phyloP scores from a whole-genome alignment of 108 stramenopile genomes.

The Mediolabrus comicus region DNA sequence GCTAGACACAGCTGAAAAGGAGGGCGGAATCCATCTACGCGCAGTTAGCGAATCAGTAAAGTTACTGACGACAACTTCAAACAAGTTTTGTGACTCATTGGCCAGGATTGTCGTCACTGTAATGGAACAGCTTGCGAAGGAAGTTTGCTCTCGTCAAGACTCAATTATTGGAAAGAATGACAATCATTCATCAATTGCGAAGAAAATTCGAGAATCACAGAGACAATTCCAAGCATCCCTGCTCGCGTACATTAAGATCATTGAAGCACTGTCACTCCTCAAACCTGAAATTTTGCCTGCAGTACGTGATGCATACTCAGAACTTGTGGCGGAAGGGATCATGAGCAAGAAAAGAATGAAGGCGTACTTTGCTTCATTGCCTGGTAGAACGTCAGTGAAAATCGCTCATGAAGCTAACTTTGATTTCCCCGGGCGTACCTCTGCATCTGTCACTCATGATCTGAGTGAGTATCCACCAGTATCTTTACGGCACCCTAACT shows the following conservation, averaged over 20 bases:
- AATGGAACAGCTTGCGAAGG: slow-evolving; percentile 82
- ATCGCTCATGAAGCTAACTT: slow-evolving; percentile 38
- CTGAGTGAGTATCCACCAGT: slow-evolving; percentile 69
- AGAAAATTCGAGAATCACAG: slow-evolving; percentile 85
- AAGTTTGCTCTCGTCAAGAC: slow-evolving; percentile 55
- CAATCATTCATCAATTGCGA: slow-evolving; percentile 80
- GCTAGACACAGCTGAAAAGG: slow-evolving; percentile 69
- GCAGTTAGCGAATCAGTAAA: slow-evolving; percentile 81
- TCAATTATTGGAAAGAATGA: slow-evolving; percentile 75
- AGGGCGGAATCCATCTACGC: slow-evolving; percentile 81
- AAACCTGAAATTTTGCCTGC: slow-evolving; percentile 82
- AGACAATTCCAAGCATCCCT: slow-evolving; percentile 82
- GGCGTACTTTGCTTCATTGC: slow-evolving; percentile 82
- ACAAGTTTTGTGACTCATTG: slow-evolving; percentile 73
- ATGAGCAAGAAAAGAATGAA: slow-evolving; percentile 89
- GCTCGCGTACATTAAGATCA: slow-evolving; percentile 83
- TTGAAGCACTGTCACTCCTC: slow-evolving; percentile 78
- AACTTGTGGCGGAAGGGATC: slow-evolving; percentile 85
- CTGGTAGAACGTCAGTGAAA: slow-evolving; percentile 76
- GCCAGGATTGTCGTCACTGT: slow-evolving; percentile 85
- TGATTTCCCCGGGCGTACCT: slow-evolving; percentile 26
- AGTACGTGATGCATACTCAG: slow-evolving; percentile 81
- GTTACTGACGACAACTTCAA: slow-evolving; percentile 50
- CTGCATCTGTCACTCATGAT: slow-evolving; percentile 60
- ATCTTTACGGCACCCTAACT: slow-evolving; percentile 27